A percentile compares a stretch with the other conserved stretches of the same genome.
Evolutionary conservation across 2,329 filamentous ascomycete species (phyloP).

Genomic region (Pseudocercospora fijiensis): DNA sequence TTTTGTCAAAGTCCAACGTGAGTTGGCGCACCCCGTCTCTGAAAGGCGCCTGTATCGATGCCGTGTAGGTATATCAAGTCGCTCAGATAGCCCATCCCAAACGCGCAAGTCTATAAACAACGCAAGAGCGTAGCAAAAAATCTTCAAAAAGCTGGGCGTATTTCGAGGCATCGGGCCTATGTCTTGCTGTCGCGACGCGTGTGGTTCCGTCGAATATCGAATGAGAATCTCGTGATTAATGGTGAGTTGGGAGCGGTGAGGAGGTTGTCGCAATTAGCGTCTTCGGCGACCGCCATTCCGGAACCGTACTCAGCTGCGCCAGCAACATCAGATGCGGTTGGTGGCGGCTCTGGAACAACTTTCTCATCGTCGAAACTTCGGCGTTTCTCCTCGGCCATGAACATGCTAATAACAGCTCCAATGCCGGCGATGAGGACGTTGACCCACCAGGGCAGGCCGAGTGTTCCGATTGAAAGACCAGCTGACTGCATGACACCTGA

Average conservation of each 20-base stretch:
- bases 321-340: conserved; percentile 25
- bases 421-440: conserved; percentile 72
- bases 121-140: conserved; percentile 4
- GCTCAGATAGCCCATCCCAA: conserved; percentile 25
- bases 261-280: conserved; percentile 31
- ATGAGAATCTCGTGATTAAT: conserved; percentile 29
- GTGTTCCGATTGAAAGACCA: conserved; percentile 77
- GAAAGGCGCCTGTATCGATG: conserved; percentile 16
- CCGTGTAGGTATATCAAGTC: conserved; percentile 18
- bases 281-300: conserved; percentile 29
- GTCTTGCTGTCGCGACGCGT: conserved; percentile 25
- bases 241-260: conserved; percentile 33
- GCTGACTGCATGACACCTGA: conserved; percentile 81
- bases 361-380: conserved; percentile 33
- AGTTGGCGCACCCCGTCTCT: conserved; percentile 11
- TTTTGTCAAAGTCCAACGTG: conserved; percentile 16
- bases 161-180: conserved; percentile 22
- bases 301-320: conserved; percentile 25
- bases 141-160: conserved; percentile 1
- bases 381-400: conserved; percentile 53
- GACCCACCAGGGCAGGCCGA: conserved; percentile 91
- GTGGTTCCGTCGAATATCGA: conserved; percentile 26
- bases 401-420: conserved; percentile 72
- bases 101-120: conserved; percentile 17
- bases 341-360: conserved; percentile 16